Evolutionary conservation across 768 basidiomycete genomes (phyloP), one percentile per base, ranked within the genome.

Genomic region (Leccinum imitatum): DNA sequence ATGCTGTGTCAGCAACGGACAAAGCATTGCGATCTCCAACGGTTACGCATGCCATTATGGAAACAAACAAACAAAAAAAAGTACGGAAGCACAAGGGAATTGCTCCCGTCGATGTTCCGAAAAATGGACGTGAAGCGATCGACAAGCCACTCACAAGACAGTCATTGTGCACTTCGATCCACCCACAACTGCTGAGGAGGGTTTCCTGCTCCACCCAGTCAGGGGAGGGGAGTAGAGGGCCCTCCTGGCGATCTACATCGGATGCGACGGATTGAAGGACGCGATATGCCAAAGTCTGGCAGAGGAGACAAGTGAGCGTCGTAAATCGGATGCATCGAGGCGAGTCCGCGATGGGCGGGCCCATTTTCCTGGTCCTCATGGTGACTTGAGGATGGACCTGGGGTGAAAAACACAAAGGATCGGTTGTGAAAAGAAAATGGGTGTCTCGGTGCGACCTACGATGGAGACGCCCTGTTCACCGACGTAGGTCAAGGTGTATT

Each of bases 191-290:
- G 64, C 86, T 87, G 73, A 84, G 84, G 73, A 92, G 77, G 54
- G 84, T 76, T 67, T 90, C 88, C 53, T 83, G 80, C 74, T 92
- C 90, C 6, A 84, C 85, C 87, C 89, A 91, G 50, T 90, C 88
- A 55, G 87, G 84, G 1, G 84, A 84, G 15, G 90, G 89, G 53
- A 90, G 74, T 15, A 91, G 73, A 3, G 85, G 83, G 8, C 87
- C 85, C 56, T 87, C 87, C 53, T 81, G 81, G 14, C 79, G 78
- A 60, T 87, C 86, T 7, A 84, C 71, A 56, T 87, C 86, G 52
- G 76, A 72, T 44, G 83, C 76, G 54, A 87, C 79, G 31, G 78
- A 73, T 65, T 90, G 88, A 63, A 78, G 75, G 30, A 91, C 85
- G 52, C 90, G 89, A 77, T 93, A 93, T 37, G 82, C 83, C 41